Conservation (phyloP, 495 filamentous ascomycete genomes). For the Trichocladium uniseriatum region DNA sequence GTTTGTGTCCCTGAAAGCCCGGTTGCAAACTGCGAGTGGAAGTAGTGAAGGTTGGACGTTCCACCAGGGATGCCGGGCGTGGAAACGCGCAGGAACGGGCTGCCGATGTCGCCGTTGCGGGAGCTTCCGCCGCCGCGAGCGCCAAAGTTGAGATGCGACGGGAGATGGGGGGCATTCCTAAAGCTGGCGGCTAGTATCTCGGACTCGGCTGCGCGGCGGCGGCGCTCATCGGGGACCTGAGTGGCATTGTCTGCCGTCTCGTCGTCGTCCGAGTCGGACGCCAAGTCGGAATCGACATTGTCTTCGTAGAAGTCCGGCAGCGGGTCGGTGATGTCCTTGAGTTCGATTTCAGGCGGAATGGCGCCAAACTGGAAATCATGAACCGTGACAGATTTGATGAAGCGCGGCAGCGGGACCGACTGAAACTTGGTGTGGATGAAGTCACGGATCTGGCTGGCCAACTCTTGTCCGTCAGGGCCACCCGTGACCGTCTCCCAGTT, state of each 20-base stretch:
- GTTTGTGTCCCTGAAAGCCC: conserved; percentile 79
- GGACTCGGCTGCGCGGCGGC: conserved; percentile 27
- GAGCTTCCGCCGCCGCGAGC: conserved; percentile 17
- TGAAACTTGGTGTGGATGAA: conserved; percentile 97
- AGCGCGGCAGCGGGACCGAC: conserved; percentile 76
- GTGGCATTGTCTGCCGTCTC: conserved; percentile 29
- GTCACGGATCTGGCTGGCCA: conserved; percentile 76
- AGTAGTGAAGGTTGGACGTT: conserved; percentile 83
- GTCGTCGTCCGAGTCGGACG: conserved; percentile 32
- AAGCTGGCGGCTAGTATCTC: not conserved
- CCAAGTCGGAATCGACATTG: conserved; percentile 36
- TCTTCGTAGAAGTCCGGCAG: conserved; percentile 95
- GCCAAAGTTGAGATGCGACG: conserved; percentile 30
- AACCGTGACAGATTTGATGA: conserved; percentile 92
- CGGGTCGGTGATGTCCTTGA: conserved; percentile 95
- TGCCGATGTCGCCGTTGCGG: conserved; percentile 45
- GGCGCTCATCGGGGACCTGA: conserved; percentile 32
- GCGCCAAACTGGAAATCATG: conserved; percentile 89
- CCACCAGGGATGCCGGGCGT: conserved; percentile 77
- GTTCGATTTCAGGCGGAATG: conserved; percentile 71
- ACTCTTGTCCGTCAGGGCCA: conserved; percentile 71
- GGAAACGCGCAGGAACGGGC: conserved; percentile 55
- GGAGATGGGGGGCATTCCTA: conserved; percentile 8
- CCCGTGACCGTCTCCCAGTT: conserved; percentile 91
- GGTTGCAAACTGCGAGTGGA: conserved; percentile 71